Evolutionary conservation across 306 rosid species (phyloP), one percentile per base, ranked within the genome.

Genomic region (Prinsepia uniflora): DNA sequence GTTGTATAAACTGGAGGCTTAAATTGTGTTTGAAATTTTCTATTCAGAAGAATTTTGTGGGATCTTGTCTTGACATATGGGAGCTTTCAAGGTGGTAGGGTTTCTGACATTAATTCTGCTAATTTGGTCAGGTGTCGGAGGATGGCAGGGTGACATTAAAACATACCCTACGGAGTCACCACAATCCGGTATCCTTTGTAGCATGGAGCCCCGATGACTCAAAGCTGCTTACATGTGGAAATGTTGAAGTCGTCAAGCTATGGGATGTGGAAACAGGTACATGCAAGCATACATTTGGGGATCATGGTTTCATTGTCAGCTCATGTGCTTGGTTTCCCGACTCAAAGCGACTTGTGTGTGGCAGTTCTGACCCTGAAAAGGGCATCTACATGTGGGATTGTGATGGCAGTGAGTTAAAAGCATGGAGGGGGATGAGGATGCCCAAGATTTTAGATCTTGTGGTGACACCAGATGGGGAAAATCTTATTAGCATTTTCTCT

Each of bases 201-300:
- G 96, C 96, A 46, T 94, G 98, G 98, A 90, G 98, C 80, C 98
- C 98, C 4, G 96, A 94, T 68, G 97, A 94, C 82, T 71, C 87
- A 49, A 87, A 80, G 85, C 83, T 94, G 77, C 97, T 90, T 42
- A 94, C 98, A 18, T 88, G 97, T 68, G 98, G 98, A 81, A 89
- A 94, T 74, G 74, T 60, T 4, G 97, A 94, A 84, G 98, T 87
- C 69, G 83, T 94, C 73, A 94, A 88, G 84, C 88, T 90, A 73
- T 94, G 97, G 96, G 97, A 94, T 72, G 89, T 86, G 72, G 94
- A 94, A 84, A 85, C 96, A 78, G 95, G 98, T 78, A 83, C 86
- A 76, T 84, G 96, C 87, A 88, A 75, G 84, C 96, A 87, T 82
- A 94, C 97, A 74, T 90, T 90, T 80, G 90, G 89, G 74, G 84